phyloP scores from a whole-genome alignment of 257 asterid genomes.

The Solanum acaule region DNA sequence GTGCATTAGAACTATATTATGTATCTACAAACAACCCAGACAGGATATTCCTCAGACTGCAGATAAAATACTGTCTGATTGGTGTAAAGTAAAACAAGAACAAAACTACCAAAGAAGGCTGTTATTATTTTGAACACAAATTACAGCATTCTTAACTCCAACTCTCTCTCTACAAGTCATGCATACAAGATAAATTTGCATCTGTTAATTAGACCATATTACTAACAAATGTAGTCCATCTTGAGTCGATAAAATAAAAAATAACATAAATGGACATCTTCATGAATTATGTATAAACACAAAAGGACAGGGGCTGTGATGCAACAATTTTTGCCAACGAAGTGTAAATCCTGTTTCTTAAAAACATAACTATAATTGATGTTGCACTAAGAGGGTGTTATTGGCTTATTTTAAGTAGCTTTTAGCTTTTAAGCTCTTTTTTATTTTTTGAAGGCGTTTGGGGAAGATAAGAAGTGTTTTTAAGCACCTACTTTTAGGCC shows the following conservation, averaged over 20 bases:
- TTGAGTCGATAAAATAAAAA: neutral
- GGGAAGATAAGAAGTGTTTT: too few species aligned
- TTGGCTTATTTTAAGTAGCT: too few species aligned
- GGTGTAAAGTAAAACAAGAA: neutral
- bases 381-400: neutral
- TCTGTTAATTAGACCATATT: neutral
- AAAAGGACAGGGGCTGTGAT: neutral
- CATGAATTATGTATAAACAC: neutral
- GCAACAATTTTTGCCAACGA: neutral
- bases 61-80: neutral
- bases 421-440: too few species aligned
- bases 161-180: neutral
- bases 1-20: neutral
- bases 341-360: neutral
- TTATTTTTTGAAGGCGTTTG: too few species aligned
- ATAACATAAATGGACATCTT: neutral
- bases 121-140: neutral
- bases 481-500: too few species aligned
- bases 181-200: neutral
- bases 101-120: neutral
- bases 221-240: neutral
- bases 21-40: neutral
- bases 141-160: neutral
- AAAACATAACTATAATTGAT: neutral
- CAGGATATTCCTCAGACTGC: neutral